Percentiles rank a stretch among this genome's conserved stretches.
Conservation (phyloP, 164 flowering plant species). For the Hamamelis virginiana region DNA sequence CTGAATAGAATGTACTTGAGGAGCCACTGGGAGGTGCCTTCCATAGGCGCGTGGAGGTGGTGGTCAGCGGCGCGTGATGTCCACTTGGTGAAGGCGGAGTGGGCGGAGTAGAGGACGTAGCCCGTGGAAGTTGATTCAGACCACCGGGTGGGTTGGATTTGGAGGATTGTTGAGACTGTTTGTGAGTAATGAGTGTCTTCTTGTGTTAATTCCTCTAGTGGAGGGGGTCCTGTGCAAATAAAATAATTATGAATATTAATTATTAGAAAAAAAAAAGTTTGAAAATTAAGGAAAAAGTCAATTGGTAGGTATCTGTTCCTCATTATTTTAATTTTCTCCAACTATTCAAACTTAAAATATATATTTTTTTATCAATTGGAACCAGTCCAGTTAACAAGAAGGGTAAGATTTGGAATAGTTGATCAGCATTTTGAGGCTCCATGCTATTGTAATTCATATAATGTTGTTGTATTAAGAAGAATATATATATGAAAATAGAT, state of each 20-base stretch:
- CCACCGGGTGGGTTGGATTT: constrained; percentile 43
- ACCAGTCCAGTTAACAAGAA: too few species aligned
- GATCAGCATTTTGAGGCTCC: too few species aligned
- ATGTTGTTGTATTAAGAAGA: too few species aligned
- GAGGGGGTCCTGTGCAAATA: constrained; percentile 25
- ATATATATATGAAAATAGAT: too few species aligned
- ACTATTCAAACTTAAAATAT: too few species aligned
- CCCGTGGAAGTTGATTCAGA: constrained; percentile 31
- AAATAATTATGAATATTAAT: background rate
- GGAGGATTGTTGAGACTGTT: constrained; percentile 72
- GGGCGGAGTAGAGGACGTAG: constrained; percentile 30
- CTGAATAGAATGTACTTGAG: constrained; percentile 76
- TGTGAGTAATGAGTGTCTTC: constrained; percentile 83
- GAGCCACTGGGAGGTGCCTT: constrained; percentile 59
- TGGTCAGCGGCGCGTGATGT: constrained; percentile 26
- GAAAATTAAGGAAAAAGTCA: background rate
- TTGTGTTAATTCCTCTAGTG: constrained; percentile 38
- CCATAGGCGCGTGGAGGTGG: constrained; percentile 26
- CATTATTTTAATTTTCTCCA: too few species aligned
- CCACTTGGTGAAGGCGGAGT: constrained; percentile 69
- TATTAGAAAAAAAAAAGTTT: too few species aligned
- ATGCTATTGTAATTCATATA: too few species aligned
- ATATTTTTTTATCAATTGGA: too few species aligned
- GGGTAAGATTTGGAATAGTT: too few species aligned
- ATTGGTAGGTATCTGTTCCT: background rate